Evolutionary conservation across 1,139 yeast genomes (phyloP), one percentile per base, ranked within the genome.

Genomic region (Diutina siamensis): DNA sequence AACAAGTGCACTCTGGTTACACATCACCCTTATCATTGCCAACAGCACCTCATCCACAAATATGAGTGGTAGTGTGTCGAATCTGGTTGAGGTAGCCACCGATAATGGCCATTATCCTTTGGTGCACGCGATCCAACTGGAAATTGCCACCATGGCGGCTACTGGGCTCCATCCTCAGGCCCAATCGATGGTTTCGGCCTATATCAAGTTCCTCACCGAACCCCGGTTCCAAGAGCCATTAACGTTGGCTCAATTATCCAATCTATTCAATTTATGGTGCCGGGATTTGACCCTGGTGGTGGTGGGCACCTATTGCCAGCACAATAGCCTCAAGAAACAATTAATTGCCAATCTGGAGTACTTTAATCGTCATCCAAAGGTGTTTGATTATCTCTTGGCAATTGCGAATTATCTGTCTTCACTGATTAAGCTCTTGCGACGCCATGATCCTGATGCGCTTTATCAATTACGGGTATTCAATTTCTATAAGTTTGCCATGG

Each of bases 201-300:
- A 70, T 46, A 52, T 65, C 31, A 58, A 57, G 48, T 69, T 68
- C 48, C 59, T 70, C 47, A 66, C 65, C 49, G 74, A 70, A 51
- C 75, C 75, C 3, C 58, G 74, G 21, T 70, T 62, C 51, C 74
- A 65, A 52, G 55, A 67, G 18, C 75, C 75, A 2, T 55, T 70
- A 27, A 60, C 71, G 12, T 55, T 68, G 18, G 48, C 52, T 15
- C 72, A 70, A 51, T 55, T 70, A 35, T 59, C 68, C 15, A 46
- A 50, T 12, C 54, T 70, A 38, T 70, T 70, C 53, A 57, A 54
- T 28, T 53, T 52, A 32, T 70, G 68, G 53, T 68, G 66, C 52
- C 59, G 58, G 15, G 74, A 70, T 50, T 57, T 70, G 48, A 62
- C 67, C 52, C 59, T 67, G n/a, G 55, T 67, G 35, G 61, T 58